Conservation (phyloP, 305 asterid genomes). For the Solanum aculeatissimum region DNA sequence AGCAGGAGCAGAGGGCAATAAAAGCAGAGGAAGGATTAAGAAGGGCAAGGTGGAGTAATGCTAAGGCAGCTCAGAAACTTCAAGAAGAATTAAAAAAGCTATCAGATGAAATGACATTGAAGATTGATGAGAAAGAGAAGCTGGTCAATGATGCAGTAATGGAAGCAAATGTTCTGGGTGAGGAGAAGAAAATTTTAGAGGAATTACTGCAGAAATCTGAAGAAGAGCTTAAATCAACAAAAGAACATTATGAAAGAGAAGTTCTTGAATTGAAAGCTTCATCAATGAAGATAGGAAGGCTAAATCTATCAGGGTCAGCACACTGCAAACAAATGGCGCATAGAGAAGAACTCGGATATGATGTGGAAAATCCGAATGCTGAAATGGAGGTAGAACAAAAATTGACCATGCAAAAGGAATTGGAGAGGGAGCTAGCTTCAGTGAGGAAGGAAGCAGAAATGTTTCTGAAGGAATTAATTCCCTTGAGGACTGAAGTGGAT, state of each 20-base stretch:
- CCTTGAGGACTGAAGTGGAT: slow-evolving; percentile 44
- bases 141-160: slow-evolving; percentile 36
- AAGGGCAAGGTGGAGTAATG: slow-evolving; percentile 36
- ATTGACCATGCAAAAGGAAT: slow-evolving; percentile 43
- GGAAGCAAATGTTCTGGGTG: slow-evolving; percentile 46
- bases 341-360: background rate
- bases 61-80: slow-evolving; percentile 43
- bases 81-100: slow-evolving; percentile 57
- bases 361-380: slow-evolving; percentile 5
- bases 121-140: slow-evolving; percentile 53
- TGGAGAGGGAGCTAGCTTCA: slow-evolving; percentile 34
- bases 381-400: slow-evolving; percentile 19
- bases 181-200: slow-evolving; percentile 48
- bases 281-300: slow-evolving; percentile 5
- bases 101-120: slow-evolving; percentile 48
- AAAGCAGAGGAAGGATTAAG: slow-evolving; percentile 71
- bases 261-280: slow-evolving; percentile 18
- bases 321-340: background rate
- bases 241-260: slow-evolving; percentile 27
- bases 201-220: slow-evolving; percentile 44
- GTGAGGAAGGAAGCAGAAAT: slow-evolving; percentile 50
- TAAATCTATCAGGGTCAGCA: background rate
- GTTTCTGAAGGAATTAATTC: slow-evolving; percentile 33
- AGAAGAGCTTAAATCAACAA: slow-evolving; percentile 33
- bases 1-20: slow-evolving; percentile 71